Conservation (phyloP, 192 early-diverging fungal genomes). For the Jimgerdemannia flammicorona region DNA sequence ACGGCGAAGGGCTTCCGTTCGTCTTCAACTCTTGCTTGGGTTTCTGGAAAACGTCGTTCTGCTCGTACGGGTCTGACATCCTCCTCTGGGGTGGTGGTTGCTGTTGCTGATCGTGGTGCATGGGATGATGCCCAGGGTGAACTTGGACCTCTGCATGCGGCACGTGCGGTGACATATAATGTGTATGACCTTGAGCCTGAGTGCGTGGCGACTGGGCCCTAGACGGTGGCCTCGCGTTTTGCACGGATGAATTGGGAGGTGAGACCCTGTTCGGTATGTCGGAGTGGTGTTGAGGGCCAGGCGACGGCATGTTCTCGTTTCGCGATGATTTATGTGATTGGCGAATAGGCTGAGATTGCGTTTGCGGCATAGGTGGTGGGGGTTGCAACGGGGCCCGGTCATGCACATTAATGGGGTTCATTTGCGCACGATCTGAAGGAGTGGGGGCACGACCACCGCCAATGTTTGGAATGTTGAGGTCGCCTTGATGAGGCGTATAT, state of each 20-base stretch:
- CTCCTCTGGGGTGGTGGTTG: neutral
- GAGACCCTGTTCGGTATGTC: neutral
- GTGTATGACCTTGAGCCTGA: neutral
- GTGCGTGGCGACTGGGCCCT: neutral
- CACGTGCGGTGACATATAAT: neutral
- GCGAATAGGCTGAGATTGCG: neutral
- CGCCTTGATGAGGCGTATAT: conserved; percentile 21
- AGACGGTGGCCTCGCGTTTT: neutral
- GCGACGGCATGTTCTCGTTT: neutral
- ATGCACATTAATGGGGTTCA: conserved; percentile 31
- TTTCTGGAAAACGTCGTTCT: neutral
- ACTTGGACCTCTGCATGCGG: neutral
- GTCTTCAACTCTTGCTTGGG: neutral
- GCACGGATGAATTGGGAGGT: neutral
- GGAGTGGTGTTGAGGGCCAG: neutral
- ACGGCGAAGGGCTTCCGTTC: neutral
- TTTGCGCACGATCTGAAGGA: conserved; percentile 31
- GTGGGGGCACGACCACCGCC: conserved; percentile 27
- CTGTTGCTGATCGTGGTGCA: neutral
- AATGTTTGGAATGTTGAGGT: conserved; percentile 34
- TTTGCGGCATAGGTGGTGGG: neutral
- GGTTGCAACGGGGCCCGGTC: neutral
- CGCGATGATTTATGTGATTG: neutral
- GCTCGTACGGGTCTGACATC: neutral
- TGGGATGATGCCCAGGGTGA: neutral